Conservation (phyloP, 768 basidiomycete species). For the Nevesoporus exiguus region DNA sequence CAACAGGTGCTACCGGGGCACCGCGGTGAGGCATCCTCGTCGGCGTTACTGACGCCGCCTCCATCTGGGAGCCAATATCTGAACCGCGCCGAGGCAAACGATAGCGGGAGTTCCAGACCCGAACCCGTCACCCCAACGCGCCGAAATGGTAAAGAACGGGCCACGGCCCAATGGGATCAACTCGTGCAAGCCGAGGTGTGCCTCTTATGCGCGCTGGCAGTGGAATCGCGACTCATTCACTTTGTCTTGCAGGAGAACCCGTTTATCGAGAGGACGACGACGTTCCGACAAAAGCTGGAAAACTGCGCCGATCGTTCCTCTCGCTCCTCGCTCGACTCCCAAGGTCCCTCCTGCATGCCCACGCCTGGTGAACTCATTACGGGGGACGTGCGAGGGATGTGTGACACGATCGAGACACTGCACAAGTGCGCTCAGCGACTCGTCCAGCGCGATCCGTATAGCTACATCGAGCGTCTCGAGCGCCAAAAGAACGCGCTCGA, state of each 20-base stretch:
- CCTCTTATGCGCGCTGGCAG: neutral
- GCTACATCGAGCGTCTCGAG: neutral
- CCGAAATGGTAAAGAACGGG: conserved; percentile 25
- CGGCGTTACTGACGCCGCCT: conserved; percentile 23
- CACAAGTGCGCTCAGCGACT: neutral
- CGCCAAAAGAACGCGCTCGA: neutral
- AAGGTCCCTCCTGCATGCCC: neutral
- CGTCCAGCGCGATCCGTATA: neutral
- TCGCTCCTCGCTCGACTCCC: neutral
- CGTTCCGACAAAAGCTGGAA: too few relatives aligned
- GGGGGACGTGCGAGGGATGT: neutral
- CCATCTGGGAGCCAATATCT: neutral
- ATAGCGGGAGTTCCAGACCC: neutral
- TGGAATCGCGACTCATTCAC: neutral
- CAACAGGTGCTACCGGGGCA: neutral
- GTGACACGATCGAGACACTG: neutral
- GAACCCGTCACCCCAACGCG: conserved; percentile 22
- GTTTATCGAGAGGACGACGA: conserved; percentile 4
- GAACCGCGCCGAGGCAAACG: neutral
- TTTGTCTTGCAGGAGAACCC: conserved; percentile 10
- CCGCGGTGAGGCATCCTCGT: neutral
- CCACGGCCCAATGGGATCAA: neutral
- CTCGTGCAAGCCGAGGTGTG: conserved; percentile 5
- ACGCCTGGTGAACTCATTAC: neutral
- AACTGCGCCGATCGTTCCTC: too few relatives aligned